A percentile compares a stretch with the other conserved stretches of the same genome.
phyloP scores from a whole-genome alignment of 2,329 filamentous ascomycete genomes.

The Ustulina deusta region DNA sequence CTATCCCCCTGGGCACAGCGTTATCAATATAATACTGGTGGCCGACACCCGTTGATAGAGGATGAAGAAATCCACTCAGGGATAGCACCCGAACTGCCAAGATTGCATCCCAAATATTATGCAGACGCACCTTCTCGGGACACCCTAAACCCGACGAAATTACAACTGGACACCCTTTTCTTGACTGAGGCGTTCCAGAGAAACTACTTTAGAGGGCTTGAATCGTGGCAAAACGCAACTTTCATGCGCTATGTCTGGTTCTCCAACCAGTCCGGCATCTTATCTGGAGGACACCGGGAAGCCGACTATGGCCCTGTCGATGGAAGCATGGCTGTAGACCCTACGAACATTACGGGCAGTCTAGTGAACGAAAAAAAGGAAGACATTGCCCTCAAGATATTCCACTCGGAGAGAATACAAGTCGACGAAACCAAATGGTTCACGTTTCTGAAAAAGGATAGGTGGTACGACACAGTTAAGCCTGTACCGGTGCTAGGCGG shows the following conservation, averaged over 20 bases:
- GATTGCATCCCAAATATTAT: conserved; percentile 22
- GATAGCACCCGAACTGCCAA: conserved; percentile 5
- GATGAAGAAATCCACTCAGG: conserved; percentile 4
- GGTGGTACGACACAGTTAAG: conserved; percentile 13
- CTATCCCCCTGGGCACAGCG: conserved; percentile 30
- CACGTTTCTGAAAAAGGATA: conserved; percentile 20
- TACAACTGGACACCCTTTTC: conserved; percentile 9
- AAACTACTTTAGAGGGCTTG: background rate
- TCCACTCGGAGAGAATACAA: conserved; percentile 21
- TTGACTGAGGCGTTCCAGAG: background rate
- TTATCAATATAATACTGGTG: background rate
- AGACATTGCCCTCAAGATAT: background rate
- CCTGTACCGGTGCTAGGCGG: background rate
- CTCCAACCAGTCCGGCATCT: conserved; percentile 2
- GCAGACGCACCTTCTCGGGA: background rate
- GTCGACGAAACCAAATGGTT: conserved; percentile 30
- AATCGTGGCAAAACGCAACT: conserved; percentile 17
- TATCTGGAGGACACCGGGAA: conserved; percentile 17
- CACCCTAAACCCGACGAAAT: background rate
- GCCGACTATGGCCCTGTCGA: background rate
- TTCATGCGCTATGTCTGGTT: conserved; percentile 21
- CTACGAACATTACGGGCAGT: background rate
- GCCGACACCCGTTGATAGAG: background rate
- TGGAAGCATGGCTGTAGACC: background rate
- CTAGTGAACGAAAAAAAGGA: background rate